Conservation (phyloP, 2,329 filamentous ascomycete species). For the Colletotrichum sp. region DNA sequence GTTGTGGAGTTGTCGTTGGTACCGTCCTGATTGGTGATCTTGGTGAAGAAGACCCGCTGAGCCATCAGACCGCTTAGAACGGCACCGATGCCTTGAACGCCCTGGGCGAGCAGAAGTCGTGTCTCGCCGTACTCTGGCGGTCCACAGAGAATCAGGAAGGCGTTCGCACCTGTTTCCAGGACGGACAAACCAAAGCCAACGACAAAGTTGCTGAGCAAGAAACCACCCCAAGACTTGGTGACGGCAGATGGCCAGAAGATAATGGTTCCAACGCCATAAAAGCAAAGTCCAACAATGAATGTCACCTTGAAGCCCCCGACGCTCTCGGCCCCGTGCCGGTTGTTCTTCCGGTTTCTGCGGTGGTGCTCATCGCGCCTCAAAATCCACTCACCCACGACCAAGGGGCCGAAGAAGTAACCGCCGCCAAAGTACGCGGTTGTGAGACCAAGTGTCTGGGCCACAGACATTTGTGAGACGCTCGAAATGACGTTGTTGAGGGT, state of each 20-base stretch:
- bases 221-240: slow-evolving; percentile 76
- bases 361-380: slow-evolving; percentile 71
- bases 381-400: slow-evolving; percentile 73
- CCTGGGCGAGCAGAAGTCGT: slow-evolving; percentile 77
- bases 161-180: slow-evolving; percentile 82
- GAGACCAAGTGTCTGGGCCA: slow-evolving; percentile 68
- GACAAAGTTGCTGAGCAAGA: slow-evolving; percentile 76
- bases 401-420: slow-evolving; percentile 72
- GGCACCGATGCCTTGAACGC: slow-evolving; percentile 76
- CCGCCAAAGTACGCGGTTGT: slow-evolving; percentile 75
- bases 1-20: slow-evolving; percentile 41
- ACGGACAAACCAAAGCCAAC: slow-evolving; percentile 79
- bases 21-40: slow-evolving; percentile 46
- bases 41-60: slow-evolving; percentile 74
- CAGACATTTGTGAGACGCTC: slow-evolving; percentile 63
- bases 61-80: slow-evolving; percentile 76
- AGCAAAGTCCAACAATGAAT: slow-evolving; percentile 77
- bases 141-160: slow-evolving; percentile 75
- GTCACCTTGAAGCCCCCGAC: slow-evolving; percentile 78
- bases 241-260: slow-evolving; percentile 87
- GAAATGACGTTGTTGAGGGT: slow-evolving; percentile 78
- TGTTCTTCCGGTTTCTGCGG: slow-evolving; percentile 42
- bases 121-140: slow-evolving; percentile 76
- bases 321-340: slow-evolving; percentile 39
- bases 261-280: slow-evolving; percentile 79